Conservation (phyloP, 2,329 filamentous ascomycete species). For the Claviceps digitariae region DNA sequence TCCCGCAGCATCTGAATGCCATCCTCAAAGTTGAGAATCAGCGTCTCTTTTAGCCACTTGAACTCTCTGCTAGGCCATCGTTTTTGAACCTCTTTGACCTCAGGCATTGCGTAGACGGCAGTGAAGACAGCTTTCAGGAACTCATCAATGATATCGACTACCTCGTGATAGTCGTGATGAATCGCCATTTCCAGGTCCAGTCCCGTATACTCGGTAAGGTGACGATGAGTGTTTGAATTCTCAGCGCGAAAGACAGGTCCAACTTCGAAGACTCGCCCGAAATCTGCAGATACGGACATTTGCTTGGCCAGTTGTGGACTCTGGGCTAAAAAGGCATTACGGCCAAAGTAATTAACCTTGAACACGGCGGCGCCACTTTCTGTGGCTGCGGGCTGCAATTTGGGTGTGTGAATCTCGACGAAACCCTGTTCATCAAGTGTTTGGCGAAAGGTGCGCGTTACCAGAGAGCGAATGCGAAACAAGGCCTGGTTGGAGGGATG, state of each 20-base stretch:
- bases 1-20: constrained; percentile 71
- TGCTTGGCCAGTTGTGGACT: constrained; percentile 89
- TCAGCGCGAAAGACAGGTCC: constrained; percentile 72
- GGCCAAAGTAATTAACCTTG: constrained; percentile 80
- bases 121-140: constrained; percentile 62
- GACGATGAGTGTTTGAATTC: constrained; percentile 89
- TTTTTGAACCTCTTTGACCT: constrained; percentile 67
- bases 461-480: constrained; percentile 72
- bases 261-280: constrained; percentile 71
- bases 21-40: constrained; percentile 66
- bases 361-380: constrained; percentile 89
- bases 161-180: constrained; percentile 79
- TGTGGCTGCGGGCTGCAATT: constrained; percentile 78
- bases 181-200: constrained; percentile 90
- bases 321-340: constrained; percentile 77
- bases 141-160: constrained; percentile 62
- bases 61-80: constrained; percentile 81
- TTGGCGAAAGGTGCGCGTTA: constrained; percentile 66
- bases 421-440: constrained; percentile 65
- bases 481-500: constrained; percentile 79
- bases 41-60: constrained; percentile 75
- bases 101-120: constrained; percentile 34
- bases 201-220: constrained; percentile 89
- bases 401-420: constrained; percentile 88
- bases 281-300: constrained; percentile 81